These are phyloP conservation scores for Umbelopsis isabellina DNA, from an alignment of 192 early-diverging fungal genomes.

Conservation along the genomic window DNA sequence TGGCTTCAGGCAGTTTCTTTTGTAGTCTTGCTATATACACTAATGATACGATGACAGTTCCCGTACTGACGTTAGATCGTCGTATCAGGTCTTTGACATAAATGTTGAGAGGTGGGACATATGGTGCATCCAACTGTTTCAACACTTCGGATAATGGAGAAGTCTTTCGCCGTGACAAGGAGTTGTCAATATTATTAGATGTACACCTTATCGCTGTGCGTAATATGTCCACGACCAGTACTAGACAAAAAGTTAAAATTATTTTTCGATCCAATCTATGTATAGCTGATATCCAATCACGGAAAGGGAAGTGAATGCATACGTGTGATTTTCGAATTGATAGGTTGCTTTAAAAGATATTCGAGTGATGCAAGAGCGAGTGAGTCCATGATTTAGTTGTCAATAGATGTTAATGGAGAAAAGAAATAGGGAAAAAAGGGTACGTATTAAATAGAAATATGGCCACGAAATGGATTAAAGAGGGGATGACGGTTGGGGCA, in stretches of 20 bases:
- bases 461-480: too few relatives aligned
- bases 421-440: neutral
- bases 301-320: neutral
- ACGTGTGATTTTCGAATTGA: constrained; percentile 21
- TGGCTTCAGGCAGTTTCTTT: constrained; percentile 64
- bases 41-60: constrained; percentile 66
- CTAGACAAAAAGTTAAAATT: neutral
- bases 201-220: neutral
- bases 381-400: neutral
- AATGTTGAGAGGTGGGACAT: constrained; percentile 56
- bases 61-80: constrained; percentile 66
- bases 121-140: neutral
- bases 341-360: constrained; percentile 1
- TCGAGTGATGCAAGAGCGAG: neutral
- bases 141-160: constrained; percentile 8
- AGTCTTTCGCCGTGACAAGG: neutral
- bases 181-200: neutral
- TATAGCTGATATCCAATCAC: neutral
- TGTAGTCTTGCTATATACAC: constrained; percentile 70
- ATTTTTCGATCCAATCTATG: neutral
- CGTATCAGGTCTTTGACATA: constrained; percentile 66
- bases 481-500: too few relatives aligned
- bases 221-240: neutral
- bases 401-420: neutral
- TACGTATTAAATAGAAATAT: too few relatives aligned